These are phyloP conservation scores for Phialocephala subalpina DNA, from an alignment of 2,329 filamentous ascomycete species.

Conservation along the genomic window DNA sequence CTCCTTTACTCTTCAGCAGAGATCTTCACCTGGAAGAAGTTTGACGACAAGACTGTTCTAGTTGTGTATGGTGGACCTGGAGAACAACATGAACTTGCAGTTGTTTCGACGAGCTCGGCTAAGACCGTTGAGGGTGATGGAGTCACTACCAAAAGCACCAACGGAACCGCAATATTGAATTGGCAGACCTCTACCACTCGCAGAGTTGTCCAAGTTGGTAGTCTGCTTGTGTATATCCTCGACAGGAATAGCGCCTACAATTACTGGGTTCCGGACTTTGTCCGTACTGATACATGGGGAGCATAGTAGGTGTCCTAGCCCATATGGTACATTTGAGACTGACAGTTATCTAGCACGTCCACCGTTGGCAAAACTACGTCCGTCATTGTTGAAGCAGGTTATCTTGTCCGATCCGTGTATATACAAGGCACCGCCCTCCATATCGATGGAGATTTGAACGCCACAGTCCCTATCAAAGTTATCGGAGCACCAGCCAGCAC, in stretches of 20 bases:
- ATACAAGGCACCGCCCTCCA: constrained; percentile 63
- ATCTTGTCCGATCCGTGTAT: constrained; percentile 68
- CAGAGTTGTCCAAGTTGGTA: constrained; percentile 57
- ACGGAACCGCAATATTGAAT: constrained; percentile 56
- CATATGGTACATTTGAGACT: not conserved
- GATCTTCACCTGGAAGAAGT: constrained; percentile 74
- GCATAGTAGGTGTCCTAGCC: constrained; percentile 38
- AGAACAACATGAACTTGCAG: constrained; percentile 69
- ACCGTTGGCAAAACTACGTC: constrained; percentile 48
- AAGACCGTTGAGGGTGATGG: constrained; percentile 41
- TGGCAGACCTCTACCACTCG: constrained; percentile 64
- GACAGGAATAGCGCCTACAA: constrained; percentile 73
- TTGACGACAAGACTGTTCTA: constrained; percentile 64
- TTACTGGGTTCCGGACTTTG: constrained; percentile 70
- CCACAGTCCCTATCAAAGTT: constrained; percentile 72
- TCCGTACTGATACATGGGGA: constrained; percentile 47
- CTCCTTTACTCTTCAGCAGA: constrained; percentile 75
- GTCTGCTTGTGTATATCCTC: constrained; percentile 44
- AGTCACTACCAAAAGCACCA: constrained; percentile 45
- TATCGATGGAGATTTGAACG: constrained; percentile 76
- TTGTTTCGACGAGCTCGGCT: constrained; percentile 48
- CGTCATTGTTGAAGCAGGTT: constrained; percentile 69
- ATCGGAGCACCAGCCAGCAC: constrained; percentile 65
- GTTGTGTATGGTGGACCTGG: constrained; percentile 69
- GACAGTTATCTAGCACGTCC: constrained; percentile 33